Evolutionary conservation across 108 stramenopile species (phyloP).

Genomic region (Stephanodiscus minutulus): DNA sequence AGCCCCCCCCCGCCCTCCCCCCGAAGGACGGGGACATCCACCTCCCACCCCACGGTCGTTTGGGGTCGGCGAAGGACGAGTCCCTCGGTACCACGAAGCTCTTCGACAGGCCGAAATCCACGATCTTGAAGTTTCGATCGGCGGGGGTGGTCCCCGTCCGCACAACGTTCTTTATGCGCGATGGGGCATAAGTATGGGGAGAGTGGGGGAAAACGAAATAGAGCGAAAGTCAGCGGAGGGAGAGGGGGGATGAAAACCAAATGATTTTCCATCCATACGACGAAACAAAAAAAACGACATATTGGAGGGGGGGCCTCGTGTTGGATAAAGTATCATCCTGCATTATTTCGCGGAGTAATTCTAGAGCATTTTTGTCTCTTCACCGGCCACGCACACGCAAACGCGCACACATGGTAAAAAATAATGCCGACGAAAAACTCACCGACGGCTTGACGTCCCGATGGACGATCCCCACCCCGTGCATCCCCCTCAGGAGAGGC

Average conservation of each 20-base stretch:
- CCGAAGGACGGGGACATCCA: constrained; percentile 56
- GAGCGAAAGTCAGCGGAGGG: too few relatives aligned
- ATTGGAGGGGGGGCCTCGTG: constrained; percentile 2
- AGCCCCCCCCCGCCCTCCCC: constrained; percentile 2
- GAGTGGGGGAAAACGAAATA: background rate
- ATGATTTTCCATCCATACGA: too few relatives aligned
- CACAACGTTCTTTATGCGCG: constrained; percentile 56
- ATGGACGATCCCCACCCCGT: constrained; percentile 78
- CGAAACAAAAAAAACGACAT: too few relatives aligned
- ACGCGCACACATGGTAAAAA: too few relatives aligned
- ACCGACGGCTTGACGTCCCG: constrained; percentile 84
- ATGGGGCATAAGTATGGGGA: background rate
- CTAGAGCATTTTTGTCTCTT: constrained; percentile 6
- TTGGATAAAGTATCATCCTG: constrained; percentile 18
- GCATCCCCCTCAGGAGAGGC: constrained; percentile 77
- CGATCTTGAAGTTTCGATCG: constrained; percentile 55
- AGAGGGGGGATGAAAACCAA: too few relatives aligned
- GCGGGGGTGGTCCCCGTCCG: constrained; percentile 46
- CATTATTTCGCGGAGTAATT: constrained; percentile 23
- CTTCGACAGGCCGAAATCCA: constrained; percentile 88
- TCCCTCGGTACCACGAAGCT: constrained; percentile 77
- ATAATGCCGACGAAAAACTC: too few relatives aligned
- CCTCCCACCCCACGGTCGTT: constrained; percentile 59
- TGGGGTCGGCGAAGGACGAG: constrained; percentile 58
- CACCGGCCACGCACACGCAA: too few relatives aligned